Evolutionary conservation across 1,139 yeast genomes (phyloP).

Genomic region (Debaryomycetaceae sp.): DNA sequence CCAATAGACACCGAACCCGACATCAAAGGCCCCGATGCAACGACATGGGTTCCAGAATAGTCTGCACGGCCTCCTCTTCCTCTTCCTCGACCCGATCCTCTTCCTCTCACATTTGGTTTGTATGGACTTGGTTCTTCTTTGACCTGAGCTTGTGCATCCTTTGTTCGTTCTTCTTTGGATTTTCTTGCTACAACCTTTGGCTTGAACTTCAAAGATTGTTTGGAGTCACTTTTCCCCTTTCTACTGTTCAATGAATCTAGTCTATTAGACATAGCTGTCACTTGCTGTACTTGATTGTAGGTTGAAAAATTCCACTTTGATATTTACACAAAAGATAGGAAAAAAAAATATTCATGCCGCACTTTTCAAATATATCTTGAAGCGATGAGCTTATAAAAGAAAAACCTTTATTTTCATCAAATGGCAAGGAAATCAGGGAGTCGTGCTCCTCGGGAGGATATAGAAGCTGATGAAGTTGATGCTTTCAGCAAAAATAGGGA

Average conservation of each 20-base stretch:
- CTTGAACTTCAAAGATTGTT: conserved; percentile 62
- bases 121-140: conserved; percentile 31
- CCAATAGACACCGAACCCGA: conserved; percentile 57
- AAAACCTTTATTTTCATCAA: conserved; percentile 1
- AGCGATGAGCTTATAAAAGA: conserved; percentile 5
- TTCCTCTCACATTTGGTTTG: conserved; percentile 15
- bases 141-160: conserved; percentile 58
- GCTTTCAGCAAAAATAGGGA: conserved; percentile 66
- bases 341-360: conserved; percentile 6
- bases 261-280: conserved; percentile 36
- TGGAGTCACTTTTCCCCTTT: conserved; percentile 27
- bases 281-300: background rate
- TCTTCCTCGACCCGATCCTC: conserved; percentile 29
- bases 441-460: conserved; percentile 18
- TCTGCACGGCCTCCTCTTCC: conserved; percentile 44
- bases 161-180: conserved; percentile 77
- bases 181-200: conserved; percentile 84
- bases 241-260: conserved; percentile 42
- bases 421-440: conserved; percentile 7
- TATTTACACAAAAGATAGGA: conserved; percentile 3
- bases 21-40: conserved; percentile 69
- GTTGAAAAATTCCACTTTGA: background rate
- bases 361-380: conserved; percentile 3
- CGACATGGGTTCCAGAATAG: conserved; percentile 63
- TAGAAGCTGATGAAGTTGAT: conserved; percentile 65